These are phyloP conservation scores for Agrocybe praecox DNA, from an alignment of 768 basidiomycete species.

Conservation along the genomic window DNA sequence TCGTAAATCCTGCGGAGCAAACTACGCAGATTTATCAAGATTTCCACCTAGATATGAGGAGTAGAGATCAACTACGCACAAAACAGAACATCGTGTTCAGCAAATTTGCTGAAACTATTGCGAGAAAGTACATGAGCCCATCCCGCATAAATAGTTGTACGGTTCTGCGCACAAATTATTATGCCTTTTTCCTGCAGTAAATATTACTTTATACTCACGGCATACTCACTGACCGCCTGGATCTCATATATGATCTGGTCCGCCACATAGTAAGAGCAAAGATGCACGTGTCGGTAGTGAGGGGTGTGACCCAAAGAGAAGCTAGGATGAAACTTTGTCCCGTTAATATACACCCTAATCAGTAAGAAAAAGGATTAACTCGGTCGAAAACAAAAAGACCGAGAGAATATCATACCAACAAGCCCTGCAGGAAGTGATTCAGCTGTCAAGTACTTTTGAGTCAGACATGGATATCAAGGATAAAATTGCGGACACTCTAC, in stretches of 20 bases:
- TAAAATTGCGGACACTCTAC: constrained; percentile 13
- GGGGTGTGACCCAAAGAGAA: constrained; percentile 17
- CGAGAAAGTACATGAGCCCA: constrained; percentile 18
- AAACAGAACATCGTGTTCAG: constrained; percentile 19
- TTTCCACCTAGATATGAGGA: background rate
- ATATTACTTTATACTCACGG: background rate
- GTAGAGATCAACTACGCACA: constrained; percentile 8
- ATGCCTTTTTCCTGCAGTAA: background rate
- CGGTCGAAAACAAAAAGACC: too few species aligned
- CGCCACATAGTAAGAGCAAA: constrained; percentile 20
- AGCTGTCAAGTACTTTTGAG: constrained; percentile 9
- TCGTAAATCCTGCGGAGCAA: constrained; percentile 1
- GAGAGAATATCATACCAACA: constrained; percentile 14
- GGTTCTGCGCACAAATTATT: constrained; percentile 8
- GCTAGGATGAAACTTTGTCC: constrained; percentile 3
- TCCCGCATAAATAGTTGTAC: constrained; percentile 19
- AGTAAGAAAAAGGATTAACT: too few species aligned
- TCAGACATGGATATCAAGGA: background rate
- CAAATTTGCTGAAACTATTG: constrained; percentile 19
- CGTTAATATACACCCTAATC: background rate
- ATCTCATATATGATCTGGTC: constrained; percentile 12
- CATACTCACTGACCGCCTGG: background rate
- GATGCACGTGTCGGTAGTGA: constrained; percentile 16
- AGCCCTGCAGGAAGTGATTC: constrained; percentile 25
- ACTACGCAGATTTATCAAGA: background rate